These are phyloP conservation scores for Arxiozyma telluris DNA, from an alignment of 1,139 yeast genomes.

Conservation along the genomic window DNA sequence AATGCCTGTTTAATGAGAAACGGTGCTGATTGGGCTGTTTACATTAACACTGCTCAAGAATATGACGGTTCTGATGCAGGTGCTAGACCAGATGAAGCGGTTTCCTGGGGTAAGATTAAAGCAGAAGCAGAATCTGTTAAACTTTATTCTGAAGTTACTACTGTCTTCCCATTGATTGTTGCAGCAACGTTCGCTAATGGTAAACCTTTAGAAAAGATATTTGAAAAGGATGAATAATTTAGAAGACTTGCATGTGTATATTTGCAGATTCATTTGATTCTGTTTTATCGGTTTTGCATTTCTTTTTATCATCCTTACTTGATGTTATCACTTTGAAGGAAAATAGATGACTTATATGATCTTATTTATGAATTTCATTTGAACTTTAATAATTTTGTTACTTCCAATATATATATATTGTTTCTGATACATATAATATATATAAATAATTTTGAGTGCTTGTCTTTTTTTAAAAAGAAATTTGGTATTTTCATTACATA, in stretches of 20 bases:
- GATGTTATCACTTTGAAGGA: neutral
- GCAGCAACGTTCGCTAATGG: slow-evolving; percentile 91
- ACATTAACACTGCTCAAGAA: slow-evolving; percentile 96
- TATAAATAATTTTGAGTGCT: neutral
- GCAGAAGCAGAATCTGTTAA: slow-evolving; percentile 87
- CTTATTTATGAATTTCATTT: neutral
- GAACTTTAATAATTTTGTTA: neutral
- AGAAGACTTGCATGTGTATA: neutral
- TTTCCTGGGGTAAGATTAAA: slow-evolving; percentile 97
- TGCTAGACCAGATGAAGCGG: slow-evolving; percentile 98
- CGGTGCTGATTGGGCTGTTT: slow-evolving; percentile 97
- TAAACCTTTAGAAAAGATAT: slow-evolving; percentile 18
- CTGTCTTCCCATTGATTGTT: slow-evolving; percentile 90
- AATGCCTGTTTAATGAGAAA: slow-evolving; percentile 98
- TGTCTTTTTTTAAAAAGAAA: neutral
- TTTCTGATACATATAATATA: neutral
- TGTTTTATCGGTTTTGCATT: neutral
- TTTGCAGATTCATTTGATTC: neutral
- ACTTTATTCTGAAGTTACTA: slow-evolving; percentile 92
- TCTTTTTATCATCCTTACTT: neutral
- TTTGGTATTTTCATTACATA: neutral
- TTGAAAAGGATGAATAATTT: slow-evolving; percentile 1
- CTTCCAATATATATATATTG: neutral
- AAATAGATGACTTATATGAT: neutral
- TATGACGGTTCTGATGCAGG: slow-evolving; percentile 99